Base-by-base conservation (phyloP, 2,329 filamentous ascomycete genomes). In the Amauroascus verrucosus region DNA sequence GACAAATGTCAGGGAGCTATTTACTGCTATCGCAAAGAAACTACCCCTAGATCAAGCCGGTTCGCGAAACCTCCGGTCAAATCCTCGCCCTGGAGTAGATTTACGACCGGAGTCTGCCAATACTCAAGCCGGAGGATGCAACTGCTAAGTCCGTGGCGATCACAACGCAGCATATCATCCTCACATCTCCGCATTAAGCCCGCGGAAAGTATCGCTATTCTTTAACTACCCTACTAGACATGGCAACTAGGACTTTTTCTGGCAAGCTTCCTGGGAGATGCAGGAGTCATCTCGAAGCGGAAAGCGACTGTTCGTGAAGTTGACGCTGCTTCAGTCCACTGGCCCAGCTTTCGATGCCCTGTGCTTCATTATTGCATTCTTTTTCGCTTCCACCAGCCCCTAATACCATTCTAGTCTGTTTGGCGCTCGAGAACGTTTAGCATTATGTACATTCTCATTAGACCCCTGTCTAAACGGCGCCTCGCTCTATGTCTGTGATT, bases 21-120 rank as follows among this genome's bases (percentile, higher is more conserved):
- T 98, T 73, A 96, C 91, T 40, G 89, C 89, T 55, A 97, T 98
- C 67, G 93, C 93, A 58, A 95, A 91, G 84, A 97, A 95, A 74
- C 78, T 98, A 60, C 93, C 93, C 30, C 83, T 97, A 62, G 93
- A 98, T 67, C 93, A 97, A 72, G 90, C 84, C 48, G 91, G 90
- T n/a, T 88, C 91, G 58, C 82, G 91, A 68, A 90, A 90, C 69
- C 78, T 90, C 66, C 79, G 90, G 62, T 72, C 79, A 54, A 79
- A 78, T 59, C 76, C 79, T 59, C 75, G 80, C 60, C 75, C 78
- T 54, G 83, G 83, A 51, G 84, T 87, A 35, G 82, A 86, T 67
- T 72, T 87, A 59, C 77, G 82, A 61, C 79, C 79, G 33, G 78
- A 83, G 65, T 73, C 80, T 52, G 75, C 81, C 59, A 75, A 73